A percentile compares a stretch with the other conserved stretches of the same genome.
These are phyloP conservation scores for Zychaea mexicana DNA, from an alignment of 371 early-diverging fungal genomes.

Conservation along the genomic window DNA sequence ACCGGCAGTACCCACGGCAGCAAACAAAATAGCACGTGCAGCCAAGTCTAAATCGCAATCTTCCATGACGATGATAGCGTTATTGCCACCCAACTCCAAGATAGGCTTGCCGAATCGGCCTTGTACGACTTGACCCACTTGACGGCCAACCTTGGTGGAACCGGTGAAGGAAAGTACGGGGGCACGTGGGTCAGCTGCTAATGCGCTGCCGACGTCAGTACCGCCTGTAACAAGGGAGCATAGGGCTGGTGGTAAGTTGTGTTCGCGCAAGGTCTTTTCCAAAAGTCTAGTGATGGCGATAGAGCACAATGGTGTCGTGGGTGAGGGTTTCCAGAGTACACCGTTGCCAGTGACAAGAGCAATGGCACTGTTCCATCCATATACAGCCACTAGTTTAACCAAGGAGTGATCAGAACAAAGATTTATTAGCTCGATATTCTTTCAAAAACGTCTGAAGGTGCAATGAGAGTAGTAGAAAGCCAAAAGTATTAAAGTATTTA, in stretches of 20 bases:
- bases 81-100: slow-evolving; percentile 96
- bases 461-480: not conserved
- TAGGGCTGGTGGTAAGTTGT: slow-evolving; percentile 85
- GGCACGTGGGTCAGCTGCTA: slow-evolving; percentile 75
- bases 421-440: not conserved
- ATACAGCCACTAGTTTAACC: slow-evolving; percentile 57
- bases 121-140: slow-evolving; percentile 81
- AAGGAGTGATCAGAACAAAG: not conserved
- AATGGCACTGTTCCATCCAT: slow-evolving; percentile 94
- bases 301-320: slow-evolving; percentile 84
- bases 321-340: slow-evolving; percentile 94
- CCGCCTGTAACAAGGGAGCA: slow-evolving; percentile 92
- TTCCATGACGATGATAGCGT: slow-evolving; percentile 90
- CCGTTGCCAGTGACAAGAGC: slow-evolving; percentile 93
- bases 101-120: slow-evolving; percentile 87
- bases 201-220: slow-evolving; percentile 82
- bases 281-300: slow-evolving; percentile 92
- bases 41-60: slow-evolving; percentile 96
- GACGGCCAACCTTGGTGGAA: slow-evolving; percentile 78
- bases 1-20: slow-evolving; percentile 97
- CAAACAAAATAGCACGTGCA: slow-evolving; percentile 88
- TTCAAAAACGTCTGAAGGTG: too few relatives aligned
- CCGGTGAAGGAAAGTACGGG: slow-evolving; percentile 92
- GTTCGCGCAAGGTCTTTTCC: slow-evolving; percentile 80
- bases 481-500: slow-evolving; percentile 14